These are phyloP conservation scores for cucumber (Cucumis sativus) DNA, from an alignment of 306 rosid species.

Conservation along the genomic window DNA sequence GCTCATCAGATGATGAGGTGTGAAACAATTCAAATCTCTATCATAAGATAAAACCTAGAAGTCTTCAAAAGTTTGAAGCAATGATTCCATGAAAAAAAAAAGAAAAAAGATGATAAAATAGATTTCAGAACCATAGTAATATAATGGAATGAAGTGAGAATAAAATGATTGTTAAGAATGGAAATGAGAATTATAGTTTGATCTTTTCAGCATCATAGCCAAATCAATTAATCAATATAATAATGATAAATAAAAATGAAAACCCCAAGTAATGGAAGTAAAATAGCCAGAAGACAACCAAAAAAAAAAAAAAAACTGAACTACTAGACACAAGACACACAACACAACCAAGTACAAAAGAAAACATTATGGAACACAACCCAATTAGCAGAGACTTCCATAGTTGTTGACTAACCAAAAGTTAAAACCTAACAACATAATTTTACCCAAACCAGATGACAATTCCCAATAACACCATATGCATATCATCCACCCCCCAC, in stretches of 20 bases:
- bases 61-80: too few species aligned
- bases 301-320: not conserved
- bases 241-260: constrained; percentile 8
- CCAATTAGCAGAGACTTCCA: constrained; percentile 66
- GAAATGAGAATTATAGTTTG: not conserved
- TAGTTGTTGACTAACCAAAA: constrained; percentile 22
- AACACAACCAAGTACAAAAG: not conserved
- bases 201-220: not conserved
- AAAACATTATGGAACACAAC: constrained; percentile 15
- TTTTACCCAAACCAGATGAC: constrained; percentile 39
- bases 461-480: not conserved
- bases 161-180: not conserved
- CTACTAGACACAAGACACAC: not conserved
- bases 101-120: not conserved
- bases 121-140: not conserved
- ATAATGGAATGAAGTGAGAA: not conserved
- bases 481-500: not conserved
- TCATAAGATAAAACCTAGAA: too few species aligned
- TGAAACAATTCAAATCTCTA: too few species aligned
- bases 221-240: constrained; percentile 8
- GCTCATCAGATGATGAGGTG: too few species aligned
- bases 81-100: too few species aligned
- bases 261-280: not conserved
- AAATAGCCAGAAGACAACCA: constrained; percentile 1
- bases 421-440: constrained; percentile 59